Evolutionary conservation across 345 rosid species (phyloP).

Genomic region (Rhodomyrtus tomentosa): DNA sequence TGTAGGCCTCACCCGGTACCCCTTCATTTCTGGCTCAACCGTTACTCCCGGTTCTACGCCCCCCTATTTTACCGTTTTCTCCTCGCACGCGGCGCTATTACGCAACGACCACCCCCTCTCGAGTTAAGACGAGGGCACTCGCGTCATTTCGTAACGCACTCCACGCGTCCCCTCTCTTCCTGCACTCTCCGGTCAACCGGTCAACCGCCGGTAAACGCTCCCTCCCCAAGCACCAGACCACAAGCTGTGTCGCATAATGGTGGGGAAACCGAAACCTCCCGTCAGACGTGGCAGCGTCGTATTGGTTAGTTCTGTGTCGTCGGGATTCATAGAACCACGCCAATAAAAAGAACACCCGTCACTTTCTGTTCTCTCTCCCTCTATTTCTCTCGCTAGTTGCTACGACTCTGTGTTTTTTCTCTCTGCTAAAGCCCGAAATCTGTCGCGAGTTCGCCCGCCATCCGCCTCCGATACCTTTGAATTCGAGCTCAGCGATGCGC

Average conservation of each 20-base stretch:
- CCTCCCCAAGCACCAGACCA: background rate
- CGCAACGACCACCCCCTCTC: background rate
- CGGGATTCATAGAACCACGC: constrained; percentile 4
- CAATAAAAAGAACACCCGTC: background rate
- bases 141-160: background rate
- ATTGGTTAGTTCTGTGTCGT: background rate
- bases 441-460: background rate
- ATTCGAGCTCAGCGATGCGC: constrained; percentile 1
- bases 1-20: background rate
- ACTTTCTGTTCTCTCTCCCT: background rate
- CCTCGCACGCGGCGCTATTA: background rate
- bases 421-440: background rate
- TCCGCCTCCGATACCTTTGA: background rate
- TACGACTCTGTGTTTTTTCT: background rate
- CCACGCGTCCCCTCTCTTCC: background rate
- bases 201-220: constrained; percentile 8
- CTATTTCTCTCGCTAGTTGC: background rate
- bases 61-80: background rate
- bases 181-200: background rate
- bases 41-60: background rate
- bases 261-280: background rate
- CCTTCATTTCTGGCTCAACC: background rate
- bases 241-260: background rate
- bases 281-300: background rate
- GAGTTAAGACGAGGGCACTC: background rate